Evolutionary conservation across 371 early-diverging fungal species (phyloP), one percentile per base, ranked within the genome.

Genomic region (Gilbertella persicaria): DNA sequence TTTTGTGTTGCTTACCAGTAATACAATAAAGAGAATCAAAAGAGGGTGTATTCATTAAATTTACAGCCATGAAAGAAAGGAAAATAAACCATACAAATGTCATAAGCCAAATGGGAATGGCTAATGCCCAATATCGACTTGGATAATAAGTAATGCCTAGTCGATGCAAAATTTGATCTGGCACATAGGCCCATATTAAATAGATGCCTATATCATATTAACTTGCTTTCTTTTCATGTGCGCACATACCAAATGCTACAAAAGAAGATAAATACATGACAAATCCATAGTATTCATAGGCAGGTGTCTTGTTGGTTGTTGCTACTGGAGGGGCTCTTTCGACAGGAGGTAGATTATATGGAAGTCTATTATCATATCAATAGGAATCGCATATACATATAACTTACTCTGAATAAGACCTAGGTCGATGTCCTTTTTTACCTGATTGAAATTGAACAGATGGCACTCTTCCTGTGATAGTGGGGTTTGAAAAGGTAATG

Each of bases 221-320:
- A 9, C 19, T n/a, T 42, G n/a, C n/a, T n/a, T n/a, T n/a, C n/a
- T n/a, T n/a, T n/a, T n/a, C n/a, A 48, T 25, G 13, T 25, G 26
- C 9, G 14, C 6, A 21, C 33, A 26, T 56, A 79, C 84, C 86
- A 57, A 88, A 84, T 7, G 78, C 79, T 8, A 90, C 83, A 65
- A 87, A 84, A 2, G 93, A 90, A 6, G 84, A 73, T n/a, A 93
- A 75, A 53, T 93, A 93, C 53, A 91, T 73, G 14, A 86, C 91
- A 67, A 93, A 93, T 12, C 93, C 93, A 62, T 90, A 88, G 65
- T 90, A 91, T 50, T 92, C 92, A 54, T 87, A 87, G 0, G 87
- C 82, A 7, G 90, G 90, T 14, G 86, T 90, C 44, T 86, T 87
- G 42, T 82, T 82, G 0, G 77, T 77, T 13, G 64, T 71, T 0